These are phyloP conservation scores for Rhizopogon sp. DNA, from an alignment of 768 basidiomycete genomes.

Conservation along the genomic window DNA sequence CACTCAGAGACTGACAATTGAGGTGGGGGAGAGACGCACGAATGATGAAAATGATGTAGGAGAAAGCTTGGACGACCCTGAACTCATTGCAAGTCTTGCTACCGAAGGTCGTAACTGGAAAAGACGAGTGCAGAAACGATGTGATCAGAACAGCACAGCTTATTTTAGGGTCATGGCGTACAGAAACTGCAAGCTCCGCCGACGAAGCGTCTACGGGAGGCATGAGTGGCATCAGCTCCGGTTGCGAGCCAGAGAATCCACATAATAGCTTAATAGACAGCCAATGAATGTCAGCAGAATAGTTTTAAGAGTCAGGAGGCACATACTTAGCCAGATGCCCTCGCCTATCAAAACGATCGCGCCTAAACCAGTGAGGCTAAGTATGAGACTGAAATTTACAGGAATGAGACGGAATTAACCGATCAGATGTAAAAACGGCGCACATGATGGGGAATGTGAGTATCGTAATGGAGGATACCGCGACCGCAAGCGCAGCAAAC, in stretches of 20 bases:
- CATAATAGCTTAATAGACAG: constrained; percentile 21
- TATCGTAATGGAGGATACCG: constrained; percentile 22
- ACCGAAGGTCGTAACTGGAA: constrained; percentile 6
- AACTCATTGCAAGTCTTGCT: constrained; percentile 22
- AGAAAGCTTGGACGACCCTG: constrained; percentile 28
- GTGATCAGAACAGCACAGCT: neutral
- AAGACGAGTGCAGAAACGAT: neutral
- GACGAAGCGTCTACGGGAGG: neutral
- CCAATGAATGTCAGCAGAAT: neutral
- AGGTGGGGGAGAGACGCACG: constrained; percentile 15
- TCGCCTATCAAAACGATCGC: constrained; percentile 33
- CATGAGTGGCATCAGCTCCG: constrained; percentile 22
- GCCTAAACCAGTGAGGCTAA: constrained; percentile 26
- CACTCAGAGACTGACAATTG: neutral
- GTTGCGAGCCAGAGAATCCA: constrained; percentile 36
- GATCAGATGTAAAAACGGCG: neutral
- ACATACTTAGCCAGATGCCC: constrained; percentile 31
- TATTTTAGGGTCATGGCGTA: neutral
- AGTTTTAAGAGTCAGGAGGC: neutral
- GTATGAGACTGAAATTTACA: constrained; percentile 14
- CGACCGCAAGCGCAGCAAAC: constrained; percentile 26
- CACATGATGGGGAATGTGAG: constrained; percentile 26
- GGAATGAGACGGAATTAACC: neutral
- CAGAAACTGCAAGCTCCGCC: constrained; percentile 5
- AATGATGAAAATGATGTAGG: constrained; percentile 31